phyloP scores from a whole-genome alignment of 345 rosid genomes.

The Eucalyptus polybractea region DNA sequence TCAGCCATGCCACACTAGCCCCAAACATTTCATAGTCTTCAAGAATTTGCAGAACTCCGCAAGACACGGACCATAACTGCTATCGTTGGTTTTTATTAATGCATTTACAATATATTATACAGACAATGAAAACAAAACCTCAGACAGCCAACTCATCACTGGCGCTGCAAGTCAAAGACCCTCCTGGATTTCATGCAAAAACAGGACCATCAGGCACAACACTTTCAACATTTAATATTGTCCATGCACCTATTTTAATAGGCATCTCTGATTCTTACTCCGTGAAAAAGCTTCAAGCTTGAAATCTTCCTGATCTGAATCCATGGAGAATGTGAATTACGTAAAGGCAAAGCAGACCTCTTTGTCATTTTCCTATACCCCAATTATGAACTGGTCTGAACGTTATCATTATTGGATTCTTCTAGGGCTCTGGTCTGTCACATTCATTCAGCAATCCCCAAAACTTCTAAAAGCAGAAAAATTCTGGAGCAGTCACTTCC shows the following conservation, averaged over 20 bases:
- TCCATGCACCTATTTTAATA: not conserved
- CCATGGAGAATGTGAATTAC: not conserved
- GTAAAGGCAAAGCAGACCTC: not conserved
- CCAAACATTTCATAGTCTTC: not conserved
- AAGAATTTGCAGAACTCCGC: not conserved
- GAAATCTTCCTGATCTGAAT: not conserved
- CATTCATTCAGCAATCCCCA: not conserved
- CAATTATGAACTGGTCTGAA: not conserved
- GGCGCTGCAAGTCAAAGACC: not conserved
- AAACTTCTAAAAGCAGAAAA: not conserved
- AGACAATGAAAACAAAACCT: not conserved
- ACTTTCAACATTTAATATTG: not conserved
- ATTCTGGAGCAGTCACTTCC: not conserved
- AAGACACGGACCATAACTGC: not conserved
- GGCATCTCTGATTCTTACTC: not conserved
- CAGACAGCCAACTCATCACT: not conserved
- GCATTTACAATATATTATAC: not conserved
- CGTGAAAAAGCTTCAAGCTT: not conserved
- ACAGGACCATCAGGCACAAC: not conserved
- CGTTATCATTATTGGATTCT: not conserved
- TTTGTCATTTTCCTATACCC: not conserved
- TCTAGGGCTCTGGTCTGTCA: not conserved
- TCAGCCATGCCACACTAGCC: not conserved
- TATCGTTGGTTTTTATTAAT: not conserved
- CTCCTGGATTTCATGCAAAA: not conserved